A percentile compares a stretch with the other conserved stretches of the same genome.
Evolutionary conservation across 306 rosid species (phyloP).

Genomic region (Trifolium pratense): DNA sequence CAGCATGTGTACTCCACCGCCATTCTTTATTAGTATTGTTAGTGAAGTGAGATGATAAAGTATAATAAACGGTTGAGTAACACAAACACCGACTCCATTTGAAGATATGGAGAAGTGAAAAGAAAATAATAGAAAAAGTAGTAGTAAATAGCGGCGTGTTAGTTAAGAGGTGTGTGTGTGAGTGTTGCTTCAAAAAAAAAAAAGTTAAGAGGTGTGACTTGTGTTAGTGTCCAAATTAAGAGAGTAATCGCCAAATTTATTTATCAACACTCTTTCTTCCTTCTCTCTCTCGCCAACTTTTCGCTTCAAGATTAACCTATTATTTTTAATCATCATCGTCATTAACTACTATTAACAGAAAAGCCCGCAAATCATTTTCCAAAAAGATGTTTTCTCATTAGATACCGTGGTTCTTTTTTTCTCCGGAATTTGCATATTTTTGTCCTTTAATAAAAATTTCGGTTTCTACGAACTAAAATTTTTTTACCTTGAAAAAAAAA

Average conservation of each 20-base stretch:
- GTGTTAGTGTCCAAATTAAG: background rate
- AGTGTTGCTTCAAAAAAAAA: too few species aligned
- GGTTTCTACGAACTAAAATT: too few species aligned
- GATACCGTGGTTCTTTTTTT: too few species aligned
- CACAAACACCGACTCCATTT: constrained; percentile 32
- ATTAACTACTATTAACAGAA: too few species aligned
- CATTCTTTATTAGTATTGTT: constrained; percentile 25
- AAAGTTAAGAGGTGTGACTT: too few species aligned
- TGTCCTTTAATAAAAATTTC: too few species aligned
- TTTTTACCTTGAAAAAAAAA: too few species aligned
- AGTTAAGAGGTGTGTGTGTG: background rate
- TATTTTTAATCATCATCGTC: too few species aligned
- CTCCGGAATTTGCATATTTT: too few species aligned
- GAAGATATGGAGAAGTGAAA: background rate
- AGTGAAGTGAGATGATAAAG: constrained; percentile 29
- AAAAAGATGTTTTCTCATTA: too few species aligned
- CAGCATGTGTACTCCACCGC: constrained; percentile 53
- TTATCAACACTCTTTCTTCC: background rate
- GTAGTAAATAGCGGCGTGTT: background rate
- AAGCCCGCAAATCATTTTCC: too few species aligned
- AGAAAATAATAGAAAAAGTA: background rate
- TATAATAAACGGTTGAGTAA: constrained; percentile 37
- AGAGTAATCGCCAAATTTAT: constrained; percentile 11
- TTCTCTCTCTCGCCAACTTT: background rate
- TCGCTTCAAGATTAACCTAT: background rate